These are phyloP conservation scores for Kodamaea plutei DNA, from an alignment of 1,139 yeast genomes.

Conservation along the genomic window DNA sequence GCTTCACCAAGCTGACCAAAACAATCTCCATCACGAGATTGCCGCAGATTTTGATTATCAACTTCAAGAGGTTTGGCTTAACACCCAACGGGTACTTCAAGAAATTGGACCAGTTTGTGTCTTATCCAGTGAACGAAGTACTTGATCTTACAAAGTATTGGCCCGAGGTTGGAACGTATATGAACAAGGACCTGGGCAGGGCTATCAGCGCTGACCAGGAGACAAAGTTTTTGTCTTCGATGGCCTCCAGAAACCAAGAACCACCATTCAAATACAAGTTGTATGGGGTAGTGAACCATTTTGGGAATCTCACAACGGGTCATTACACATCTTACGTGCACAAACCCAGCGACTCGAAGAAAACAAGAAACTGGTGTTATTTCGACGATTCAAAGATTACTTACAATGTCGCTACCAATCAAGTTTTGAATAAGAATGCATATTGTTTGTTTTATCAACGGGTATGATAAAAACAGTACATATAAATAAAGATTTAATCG, in stretches of 20 bases:
- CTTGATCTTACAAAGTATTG: conserved; percentile 75
- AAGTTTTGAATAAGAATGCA: conserved; percentile 60
- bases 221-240: conserved; percentile 38
- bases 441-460: conserved; percentile 69
- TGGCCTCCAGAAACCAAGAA: conserved; percentile 69
- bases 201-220: conserved; percentile 39
- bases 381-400: conserved; percentile 70
- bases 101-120: conserved; percentile 60
- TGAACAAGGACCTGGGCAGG: conserved; percentile 14
- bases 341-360: conserved; percentile 40
- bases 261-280: conserved; percentile 79
- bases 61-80: conserved; percentile 72
- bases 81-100: conserved; percentile 42
- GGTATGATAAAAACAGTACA: conserved; percentile 16
- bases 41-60: conserved; percentile 69
- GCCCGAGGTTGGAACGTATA: conserved; percentile 52
- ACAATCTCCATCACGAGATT: conserved; percentile 65
- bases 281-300: conserved; percentile 87
- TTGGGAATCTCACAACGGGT: conserved; percentile 78
- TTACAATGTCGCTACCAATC: conserved; percentile 33
- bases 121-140: conserved; percentile 51
- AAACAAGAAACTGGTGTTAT: conserved; percentile 60
- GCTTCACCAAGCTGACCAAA: conserved; percentile 63
- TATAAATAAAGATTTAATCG: no score
- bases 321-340: conserved; percentile 87